These are phyloP conservation scores for Leucocoprinus birnbaumii DNA, from an alignment of 768 basidiomycete species.

Conservation along the genomic window DNA sequence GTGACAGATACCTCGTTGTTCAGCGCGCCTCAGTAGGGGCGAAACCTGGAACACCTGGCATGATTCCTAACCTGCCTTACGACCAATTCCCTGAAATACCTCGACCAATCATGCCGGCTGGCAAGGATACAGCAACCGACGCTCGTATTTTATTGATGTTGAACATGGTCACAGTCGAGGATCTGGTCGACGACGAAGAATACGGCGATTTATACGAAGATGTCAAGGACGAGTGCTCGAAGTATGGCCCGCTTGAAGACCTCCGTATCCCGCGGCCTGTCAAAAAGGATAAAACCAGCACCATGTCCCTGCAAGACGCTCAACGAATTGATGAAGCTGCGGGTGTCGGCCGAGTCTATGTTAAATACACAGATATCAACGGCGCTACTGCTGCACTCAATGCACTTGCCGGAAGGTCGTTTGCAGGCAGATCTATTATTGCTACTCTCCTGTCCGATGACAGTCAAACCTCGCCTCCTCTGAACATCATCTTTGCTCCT, in stretches of 20 bases:
- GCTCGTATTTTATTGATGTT: slow-evolving; percentile 93
- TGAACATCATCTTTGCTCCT: slow-evolving; percentile 80
- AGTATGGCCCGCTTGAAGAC: slow-evolving; percentile 80
- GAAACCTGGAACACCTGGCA: slow-evolving; percentile 64
- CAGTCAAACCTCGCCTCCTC: slow-evolving; percentile 81
- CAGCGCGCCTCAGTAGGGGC: slow-evolving; percentile 96
- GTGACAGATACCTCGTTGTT: slow-evolving; percentile 92
- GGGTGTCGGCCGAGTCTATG: slow-evolving; percentile 95
- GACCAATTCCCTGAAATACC: slow-evolving; percentile 84
- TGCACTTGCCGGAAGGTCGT: slow-evolving; percentile 85
- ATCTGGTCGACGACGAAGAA: slow-evolving; percentile 86
- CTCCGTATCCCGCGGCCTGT: slow-evolving; percentile 86
- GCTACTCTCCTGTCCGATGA: slow-evolving; percentile 82
- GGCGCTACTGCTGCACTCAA: slow-evolving; percentile 74
- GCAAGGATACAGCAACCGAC: slow-evolving; percentile 51
- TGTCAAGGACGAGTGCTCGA: slow-evolving; percentile 85
- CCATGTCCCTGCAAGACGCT: slow-evolving; percentile 62
- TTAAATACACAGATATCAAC: slow-evolving; percentile 71
- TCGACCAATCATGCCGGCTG: slow-evolving; percentile 84
- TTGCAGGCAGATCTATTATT: slow-evolving; percentile 84
- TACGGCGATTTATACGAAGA: slow-evolving; percentile 95
- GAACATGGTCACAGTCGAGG: slow-evolving; percentile 97
- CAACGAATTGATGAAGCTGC: slow-evolving; percentile 80
- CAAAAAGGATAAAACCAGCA: slow-evolving; percentile 80
- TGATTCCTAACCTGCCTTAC: slow-evolving; percentile 69